Conservation (phyloP, 768 basidiomycete genomes). For the Suillus paluster region DNA sequence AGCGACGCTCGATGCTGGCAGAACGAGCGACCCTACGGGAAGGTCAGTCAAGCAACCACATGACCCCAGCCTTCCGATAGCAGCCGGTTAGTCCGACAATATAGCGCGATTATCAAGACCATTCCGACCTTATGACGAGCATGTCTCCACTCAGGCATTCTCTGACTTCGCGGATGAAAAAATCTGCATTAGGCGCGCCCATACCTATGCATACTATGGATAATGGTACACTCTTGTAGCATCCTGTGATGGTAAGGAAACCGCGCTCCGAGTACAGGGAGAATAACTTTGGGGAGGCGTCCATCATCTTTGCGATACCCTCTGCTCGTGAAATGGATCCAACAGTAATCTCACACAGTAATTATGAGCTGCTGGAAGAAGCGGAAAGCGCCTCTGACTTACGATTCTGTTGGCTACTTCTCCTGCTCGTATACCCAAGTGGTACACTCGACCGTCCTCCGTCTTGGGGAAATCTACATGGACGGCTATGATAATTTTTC, state of each 20-base stretch:
- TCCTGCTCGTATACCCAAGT: conserved; percentile 73
- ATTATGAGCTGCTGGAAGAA: conserved; percentile 2
- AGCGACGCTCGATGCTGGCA: conserved; percentile 70
- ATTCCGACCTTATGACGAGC: conserved; percentile 50
- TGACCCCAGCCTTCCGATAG: conserved; percentile 66
- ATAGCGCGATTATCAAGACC: conserved; percentile 2
- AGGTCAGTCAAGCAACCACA: conserved; percentile 74
- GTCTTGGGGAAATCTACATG: conserved; percentile 76
- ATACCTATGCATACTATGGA: conserved; percentile 83
- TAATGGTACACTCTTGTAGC: conserved; percentile 63
- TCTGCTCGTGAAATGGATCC: conserved; percentile 72
- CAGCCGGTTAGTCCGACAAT: conserved; percentile 2
- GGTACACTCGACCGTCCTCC: conserved; percentile 74
- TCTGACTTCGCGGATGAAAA: conserved; percentile 80
- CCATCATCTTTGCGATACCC: conserved; percentile 61
- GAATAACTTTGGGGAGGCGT: conserved; percentile 62
- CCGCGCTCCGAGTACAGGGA: conserved; percentile 73
- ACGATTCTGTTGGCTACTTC: conserved; percentile 86
- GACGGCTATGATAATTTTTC: conserved; percentile 6
- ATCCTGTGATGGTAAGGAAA: conserved; percentile 74
- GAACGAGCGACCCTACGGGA: conserved; percentile 76
- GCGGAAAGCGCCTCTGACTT: conserved; percentile 23
- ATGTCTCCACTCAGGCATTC: conserved; percentile 71
- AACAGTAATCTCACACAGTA: conserved; percentile 62
- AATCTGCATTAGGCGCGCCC: conserved; percentile 84